Base-by-base conservation (phyloP, 306 rosid species). In the Casuarina equisetifolia region DNA sequence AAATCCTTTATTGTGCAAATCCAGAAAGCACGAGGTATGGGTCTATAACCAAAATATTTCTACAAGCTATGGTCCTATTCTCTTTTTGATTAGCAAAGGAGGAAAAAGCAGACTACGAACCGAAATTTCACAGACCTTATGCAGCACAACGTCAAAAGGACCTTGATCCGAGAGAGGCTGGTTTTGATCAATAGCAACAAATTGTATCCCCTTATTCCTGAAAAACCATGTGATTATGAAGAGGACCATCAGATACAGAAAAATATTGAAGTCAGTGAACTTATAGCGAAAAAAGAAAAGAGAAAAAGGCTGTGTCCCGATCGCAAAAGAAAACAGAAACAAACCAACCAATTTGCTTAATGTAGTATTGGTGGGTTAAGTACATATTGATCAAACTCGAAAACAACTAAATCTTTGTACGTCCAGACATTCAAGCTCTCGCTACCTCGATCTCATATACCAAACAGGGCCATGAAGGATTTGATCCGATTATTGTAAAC, bases 71-170 rank as follows among this genome's bases (percentile, higher is more conserved):
- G 3, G 10, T 16, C 71, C 8, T 40, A 39, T 66, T 10, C 9
- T 10, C 9, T 66, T 40, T 66, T 66, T 39, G 43, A 63, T 36
- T 39, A 39, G 16, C 45, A 63, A 40, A 13, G 11, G 5, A 62
- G 35, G 42, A 54, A 17, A 43, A 49, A 39, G 3, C 17, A 44
- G 5, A 72, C 4, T 5, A 11, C 62, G 19, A 7, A 52, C 3
- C 32, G 10, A 46, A 42, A 52, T 57, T 42, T 9, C 6, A 42
- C 82, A 66, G 32, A 91, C 98, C 98, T 93, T 93, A 58, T 93
- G 98, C 86, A 93, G 69, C 78, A 93, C 97, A 46, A 93, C 77
- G 81, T 93, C 97, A 76, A 93, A 93, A 48, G 98, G 97, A 68
- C 98, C 98, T 84, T 93, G 98, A 55, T 93, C 97, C 16, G 90